Base-by-base conservation (phyloP, 2,329 filamentous ascomycete species). In the Metarhizium rileyi region DNA sequence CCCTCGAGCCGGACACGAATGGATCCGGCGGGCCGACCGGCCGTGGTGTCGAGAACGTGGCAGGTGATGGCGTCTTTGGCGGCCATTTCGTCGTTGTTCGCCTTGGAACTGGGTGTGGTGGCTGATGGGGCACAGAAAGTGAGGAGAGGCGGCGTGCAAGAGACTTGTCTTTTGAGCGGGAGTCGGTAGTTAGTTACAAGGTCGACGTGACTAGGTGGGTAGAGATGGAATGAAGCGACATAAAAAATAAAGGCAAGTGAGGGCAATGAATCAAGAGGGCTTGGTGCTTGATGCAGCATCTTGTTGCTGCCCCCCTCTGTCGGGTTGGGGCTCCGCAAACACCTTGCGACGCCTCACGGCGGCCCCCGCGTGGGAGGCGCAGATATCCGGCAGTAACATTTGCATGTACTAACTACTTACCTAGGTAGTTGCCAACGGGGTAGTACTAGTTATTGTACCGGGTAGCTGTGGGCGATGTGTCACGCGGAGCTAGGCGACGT, bases 1-100 rank as follows among this genome's bases (percentile, higher is more conserved):
- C 44, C 33, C 45, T 81, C 71, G 22, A 90, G 78, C 49, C 77
- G 80, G 50, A 90, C 86, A 55, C 75, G 74, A 59, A 93, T 78
- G 54, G 74, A 72, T 50, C 74, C 67, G 16, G 80, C 87, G 22
- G 87, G 87, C 50, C 76, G 76, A 61, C 87, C 87, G 53, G 77
- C 71, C n/a, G 81, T 78, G 10, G 87, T 91, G 74, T 93, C 86
- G 65, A 93, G 86, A 66, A 90, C 80, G 73, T 93, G 87, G 73
- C 87, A 91, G 66, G 87, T 91, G 61, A 93, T 91, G 62, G 80
- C 80, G 62, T 82, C 80, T 61, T 78, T 81, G 52, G 51, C 44
- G 26, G 56, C 20, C 52, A 53, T 53, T 47, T 44, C 10, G 36
- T 20, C n/a, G n/a, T 5, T 41, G 12, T 28, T 20, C 7, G 5